Evolutionary conservation across 116 monocot genomes (phyloP), one percentile per base, ranked within the genome.

Genomic region (Dioscorea cayenensis): DNA sequence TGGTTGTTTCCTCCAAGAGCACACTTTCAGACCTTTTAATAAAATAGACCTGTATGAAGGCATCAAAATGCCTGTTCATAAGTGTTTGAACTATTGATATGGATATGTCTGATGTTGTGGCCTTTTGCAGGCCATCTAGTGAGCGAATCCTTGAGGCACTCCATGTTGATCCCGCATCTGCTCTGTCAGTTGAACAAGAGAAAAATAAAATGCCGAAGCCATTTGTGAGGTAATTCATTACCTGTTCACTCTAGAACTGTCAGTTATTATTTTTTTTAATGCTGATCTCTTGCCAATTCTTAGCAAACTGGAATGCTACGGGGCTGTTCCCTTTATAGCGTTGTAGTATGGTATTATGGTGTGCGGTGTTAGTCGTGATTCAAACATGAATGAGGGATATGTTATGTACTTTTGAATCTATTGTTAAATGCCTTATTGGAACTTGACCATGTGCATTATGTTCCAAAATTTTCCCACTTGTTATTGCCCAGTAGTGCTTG

Each of bases 161-260:
- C 71, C 97, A 93, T 75, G 73, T 84, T 72, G 97, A 99, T 83
- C 97, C 97, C 75, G 97, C 97, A 80, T 90, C 93, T 82, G 70
- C 86, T 76, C 66, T 90, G 25, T 84, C 97, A 28, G 28, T 87
- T 70, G 94, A 93, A 66, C 82, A 87, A 69, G 94, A 91, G 43
- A 99, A 81, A 71, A 79, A 60, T 38, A 97, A 90, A 79, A 60
- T 74, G 27, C 67, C 77, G 50, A 99, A 90, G 72, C 83, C 84
- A 63, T 72, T 82, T 25, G 19, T 77, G 36, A 99, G 94, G 97
- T 99, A 89, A 70, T 66, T 49, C 36, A 32, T 74, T 55, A 55
- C 55, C 55, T 16, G n/a, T 43, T 6, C 43, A 43, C 5, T 43
- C 55, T 16, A 16, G 55, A 19, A 55, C 14, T 16, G 32, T 55